Evolutionary conservation across 2,329 filamentous ascomycete species (phyloP).

Genomic region (Trematosphaeria pertusa): DNA sequence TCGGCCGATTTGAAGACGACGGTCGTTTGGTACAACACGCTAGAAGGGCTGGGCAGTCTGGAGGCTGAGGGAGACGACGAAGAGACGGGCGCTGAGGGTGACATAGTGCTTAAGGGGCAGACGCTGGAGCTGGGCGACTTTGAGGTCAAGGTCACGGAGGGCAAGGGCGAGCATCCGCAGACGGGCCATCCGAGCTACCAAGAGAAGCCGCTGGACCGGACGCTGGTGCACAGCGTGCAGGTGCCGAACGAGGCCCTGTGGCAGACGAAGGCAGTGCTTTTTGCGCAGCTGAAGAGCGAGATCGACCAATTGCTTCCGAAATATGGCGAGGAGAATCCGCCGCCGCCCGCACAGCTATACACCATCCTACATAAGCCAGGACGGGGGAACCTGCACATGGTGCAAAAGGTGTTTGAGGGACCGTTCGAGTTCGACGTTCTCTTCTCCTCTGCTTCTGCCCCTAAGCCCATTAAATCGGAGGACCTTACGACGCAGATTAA

Average conservation of each 20-base stretch:
- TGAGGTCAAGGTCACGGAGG: constrained; percentile 76
- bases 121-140: constrained; percentile 79
- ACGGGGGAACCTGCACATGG: constrained; percentile 79
- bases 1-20: constrained; percentile 74
- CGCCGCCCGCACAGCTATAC: constrained; percentile 86
- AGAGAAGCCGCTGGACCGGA: constrained; percentile 76
- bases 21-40: constrained; percentile 79
- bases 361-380: constrained; percentile 74
- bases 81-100: constrained; percentile 60
- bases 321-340: constrained; percentile 67
- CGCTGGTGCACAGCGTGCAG: constrained; percentile 75
- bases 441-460: constrained; percentile 79
- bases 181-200: constrained; percentile 68
- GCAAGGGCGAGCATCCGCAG: constrained; percentile 66
- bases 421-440: constrained; percentile 91
- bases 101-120: constrained; percentile 74
- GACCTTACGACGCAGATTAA: constrained; percentile 75
- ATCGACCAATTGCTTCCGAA: constrained; percentile 66
- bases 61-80: constrained; percentile 58
- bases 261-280: constrained; percentile 77
- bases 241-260: constrained; percentile 75
- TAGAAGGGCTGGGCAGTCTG: constrained; percentile 77
- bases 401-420: constrained; percentile 92
- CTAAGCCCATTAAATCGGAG: constrained; percentile 60
- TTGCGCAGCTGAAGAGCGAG: constrained; percentile 68